phyloP scores from a whole-genome alignment of 176 grass and related monocot genomes.

The Rhynchospora pubera region DNA sequence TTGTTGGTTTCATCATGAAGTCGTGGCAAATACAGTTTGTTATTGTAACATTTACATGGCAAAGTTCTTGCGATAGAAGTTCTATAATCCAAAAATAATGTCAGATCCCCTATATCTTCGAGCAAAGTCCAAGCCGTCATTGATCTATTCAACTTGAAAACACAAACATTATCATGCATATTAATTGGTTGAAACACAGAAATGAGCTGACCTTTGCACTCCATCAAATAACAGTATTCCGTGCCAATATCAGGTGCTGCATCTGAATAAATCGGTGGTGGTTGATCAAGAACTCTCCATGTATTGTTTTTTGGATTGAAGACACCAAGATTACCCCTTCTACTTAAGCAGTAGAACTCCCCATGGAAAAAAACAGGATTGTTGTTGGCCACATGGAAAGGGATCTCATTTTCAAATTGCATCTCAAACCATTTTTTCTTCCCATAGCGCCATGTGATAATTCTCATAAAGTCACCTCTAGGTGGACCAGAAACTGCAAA shows the following conservation, averaged over 20 bases:
- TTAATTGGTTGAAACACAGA: not conserved
- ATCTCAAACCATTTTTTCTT: not conserved
- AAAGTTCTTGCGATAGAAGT: not conserved
- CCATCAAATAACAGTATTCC: constrained; percentile 3
- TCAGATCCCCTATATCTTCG: not conserved
- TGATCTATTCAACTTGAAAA: constrained; percentile 15
- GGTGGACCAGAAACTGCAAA: not conserved
- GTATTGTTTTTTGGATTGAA: not conserved
- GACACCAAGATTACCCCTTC: not conserved
- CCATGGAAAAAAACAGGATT: constrained; percentile 8
- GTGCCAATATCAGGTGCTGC: not conserved
- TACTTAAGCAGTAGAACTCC: constrained; percentile 8
- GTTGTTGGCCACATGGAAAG: not conserved
- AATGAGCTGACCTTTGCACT: constrained; percentile 7
- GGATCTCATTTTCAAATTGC: not conserved
- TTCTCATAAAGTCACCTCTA: not conserved
- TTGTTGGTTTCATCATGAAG: not conserved
- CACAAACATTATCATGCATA: not conserved
- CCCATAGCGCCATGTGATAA: not conserved
- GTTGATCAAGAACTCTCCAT: constrained; percentile 19
- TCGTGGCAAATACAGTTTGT: constrained; percentile 4
- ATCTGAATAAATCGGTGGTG: not conserved
- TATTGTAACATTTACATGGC: not conserved
- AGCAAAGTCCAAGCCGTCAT: not conserved
- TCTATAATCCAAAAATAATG: not conserved